A percentile compares a stretch with the other conserved stretches of the same genome.
Evolutionary conservation across 2,329 filamentous ascomycete species (phyloP).

Genomic region (Fusarium metavorans): DNA sequence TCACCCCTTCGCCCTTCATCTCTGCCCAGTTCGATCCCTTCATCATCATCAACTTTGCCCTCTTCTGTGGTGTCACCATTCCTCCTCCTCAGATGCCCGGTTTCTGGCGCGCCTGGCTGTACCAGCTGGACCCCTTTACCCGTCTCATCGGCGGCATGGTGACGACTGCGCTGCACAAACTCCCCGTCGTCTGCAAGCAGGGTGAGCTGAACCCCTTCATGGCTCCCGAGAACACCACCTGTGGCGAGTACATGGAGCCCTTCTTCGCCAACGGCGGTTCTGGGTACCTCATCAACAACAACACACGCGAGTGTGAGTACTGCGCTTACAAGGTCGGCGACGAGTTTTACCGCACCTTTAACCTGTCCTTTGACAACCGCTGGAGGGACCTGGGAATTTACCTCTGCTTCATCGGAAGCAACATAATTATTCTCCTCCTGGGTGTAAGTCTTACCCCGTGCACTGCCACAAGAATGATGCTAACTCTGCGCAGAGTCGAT

Average conservation of each 20-base stretch:
- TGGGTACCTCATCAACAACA: slow-evolving; percentile 78
- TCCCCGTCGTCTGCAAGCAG: slow-evolving; percentile 62
- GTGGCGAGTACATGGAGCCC: slow-evolving; percentile 43
- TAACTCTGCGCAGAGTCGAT: slow-evolving; percentile 56
- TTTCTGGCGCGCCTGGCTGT: slow-evolving; percentile 84
- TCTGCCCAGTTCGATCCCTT: slow-evolving; percentile 85
- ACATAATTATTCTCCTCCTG: slow-evolving; percentile 71
- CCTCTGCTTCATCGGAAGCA: slow-evolving; percentile 80
- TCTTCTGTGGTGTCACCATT: slow-evolving; percentile 91
- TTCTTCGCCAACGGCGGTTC: slow-evolving; percentile 64
- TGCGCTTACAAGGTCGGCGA: slow-evolving; percentile 86
- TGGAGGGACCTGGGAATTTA: slow-evolving; percentile 90
- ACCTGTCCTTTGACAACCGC: slow-evolving; percentile 73
- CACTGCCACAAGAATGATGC: not conserved
- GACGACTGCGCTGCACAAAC: slow-evolving; percentile 69
- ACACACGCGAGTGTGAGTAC: slow-evolving; percentile 78
- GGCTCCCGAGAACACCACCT: slow-evolving; percentile 62
- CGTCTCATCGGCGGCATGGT: slow-evolving; percentile 75
- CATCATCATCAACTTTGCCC: slow-evolving; percentile 82
- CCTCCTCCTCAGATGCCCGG: slow-evolving; percentile 78
- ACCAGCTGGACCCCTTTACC: slow-evolving; percentile 72
- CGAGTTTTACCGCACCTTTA: slow-evolving; percentile 79
- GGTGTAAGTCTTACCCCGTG: slow-evolving; percentile 58
- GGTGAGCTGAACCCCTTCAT: slow-evolving; percentile 73
- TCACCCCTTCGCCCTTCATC: slow-evolving; percentile 84